phyloP scores from a whole-genome alignment of 345 rosid genomes.

The Viola odorata region DNA sequence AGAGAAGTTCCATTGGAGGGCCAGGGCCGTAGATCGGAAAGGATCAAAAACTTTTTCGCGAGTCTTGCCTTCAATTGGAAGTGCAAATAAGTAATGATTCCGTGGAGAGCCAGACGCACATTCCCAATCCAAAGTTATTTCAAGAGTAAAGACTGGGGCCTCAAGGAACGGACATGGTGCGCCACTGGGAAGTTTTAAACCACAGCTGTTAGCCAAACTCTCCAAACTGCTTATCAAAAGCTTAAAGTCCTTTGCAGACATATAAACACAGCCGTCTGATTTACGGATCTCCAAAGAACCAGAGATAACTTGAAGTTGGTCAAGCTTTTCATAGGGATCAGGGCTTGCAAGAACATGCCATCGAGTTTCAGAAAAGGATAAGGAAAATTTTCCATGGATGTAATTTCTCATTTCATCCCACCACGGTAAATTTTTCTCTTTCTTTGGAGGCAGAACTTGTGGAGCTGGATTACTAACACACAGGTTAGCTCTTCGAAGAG shows the following conservation, averaged over 20 bases:
- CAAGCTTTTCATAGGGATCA: slow-evolving; percentile 94
- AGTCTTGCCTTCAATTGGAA: slow-evolving; percentile 78
- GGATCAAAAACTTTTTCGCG: slow-evolving; percentile 85
- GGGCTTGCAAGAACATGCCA: slow-evolving; percentile 82
- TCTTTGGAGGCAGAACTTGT: slow-evolving; percentile 52
- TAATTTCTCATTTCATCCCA: slow-evolving; percentile 99
- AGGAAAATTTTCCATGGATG: slow-evolving; percentile 69
- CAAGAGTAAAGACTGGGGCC: slow-evolving; percentile 69
- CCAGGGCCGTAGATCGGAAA: slow-evolving; percentile 88
- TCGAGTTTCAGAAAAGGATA: slow-evolving; percentile 61
- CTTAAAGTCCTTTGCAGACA: slow-evolving; percentile 76
- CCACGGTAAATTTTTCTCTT: slow-evolving; percentile 94
- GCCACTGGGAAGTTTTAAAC: slow-evolving; percentile 54
- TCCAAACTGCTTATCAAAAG: slow-evolving; percentile 80
- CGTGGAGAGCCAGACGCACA: slow-evolving; percentile 83
- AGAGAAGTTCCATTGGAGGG: slow-evolving; percentile 88
- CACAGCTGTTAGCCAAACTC: slow-evolving; percentile 58
- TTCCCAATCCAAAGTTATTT: slow-evolving; percentile 91
- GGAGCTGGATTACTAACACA: slow-evolving; percentile 62
- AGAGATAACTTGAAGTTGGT: slow-evolving; percentile 68
- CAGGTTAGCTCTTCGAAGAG: slow-evolving; percentile 93
- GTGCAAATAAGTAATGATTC: slow-evolving; percentile 86
- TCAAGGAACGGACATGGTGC: slow-evolving; percentile 58
- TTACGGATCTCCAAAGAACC: slow-evolving; percentile 80
- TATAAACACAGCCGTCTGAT: slow-evolving; percentile 79